phyloP scores from a whole-genome alignment of 768 basidiomycete species.

The Mrakia hoshinonis region DNA sequence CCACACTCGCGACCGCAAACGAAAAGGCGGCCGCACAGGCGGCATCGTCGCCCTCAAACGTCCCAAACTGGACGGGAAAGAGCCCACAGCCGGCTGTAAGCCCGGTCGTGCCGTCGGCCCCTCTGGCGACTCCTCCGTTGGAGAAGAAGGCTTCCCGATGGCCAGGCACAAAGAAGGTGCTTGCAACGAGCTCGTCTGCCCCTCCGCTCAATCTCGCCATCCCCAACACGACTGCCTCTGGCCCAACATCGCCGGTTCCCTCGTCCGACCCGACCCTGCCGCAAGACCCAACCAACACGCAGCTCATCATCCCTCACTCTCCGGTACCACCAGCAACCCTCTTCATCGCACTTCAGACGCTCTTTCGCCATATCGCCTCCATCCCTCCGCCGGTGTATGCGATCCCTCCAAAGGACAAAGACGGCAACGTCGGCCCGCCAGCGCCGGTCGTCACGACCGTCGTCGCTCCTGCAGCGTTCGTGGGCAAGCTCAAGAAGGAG shows the following conservation, averaged over 20 bases:
- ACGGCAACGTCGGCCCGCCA: conserved; percentile 18
- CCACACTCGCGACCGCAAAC: background rate
- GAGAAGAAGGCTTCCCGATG: conserved; percentile 32
- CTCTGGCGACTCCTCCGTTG: conserved; percentile 21
- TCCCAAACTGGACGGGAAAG: background rate
- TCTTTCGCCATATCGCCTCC: conserved; percentile 61
- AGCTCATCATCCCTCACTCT: conserved; percentile 25
- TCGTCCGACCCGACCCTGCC: conserved; percentile 30
- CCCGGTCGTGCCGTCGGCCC: conserved; percentile 1
- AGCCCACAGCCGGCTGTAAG: conserved; percentile 26
- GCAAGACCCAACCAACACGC: background rate
- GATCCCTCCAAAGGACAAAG: conserved; percentile 26
- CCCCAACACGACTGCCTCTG: conserved; percentile 8
- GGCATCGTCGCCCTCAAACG: background rate
- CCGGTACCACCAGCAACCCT: conserved; percentile 51
- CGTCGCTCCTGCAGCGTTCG: conserved; percentile 79
- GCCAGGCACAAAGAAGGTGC: conserved; percentile 26
- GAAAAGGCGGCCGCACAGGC: conserved; percentile 9
- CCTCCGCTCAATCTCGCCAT: conserved; percentile 27
- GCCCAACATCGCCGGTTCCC: conserved; percentile 24
- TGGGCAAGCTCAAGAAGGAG: conserved; percentile 84
- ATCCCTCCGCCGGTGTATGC: conserved; percentile 33
- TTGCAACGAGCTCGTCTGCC: conserved; percentile 21
- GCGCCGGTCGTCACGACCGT: conserved; percentile 40
- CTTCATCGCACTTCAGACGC: conserved; percentile 84